phyloP scores from a whole-genome alignment of 2,329 filamentous ascomycete genomes.

The Fusarium goolgardi region DNA sequence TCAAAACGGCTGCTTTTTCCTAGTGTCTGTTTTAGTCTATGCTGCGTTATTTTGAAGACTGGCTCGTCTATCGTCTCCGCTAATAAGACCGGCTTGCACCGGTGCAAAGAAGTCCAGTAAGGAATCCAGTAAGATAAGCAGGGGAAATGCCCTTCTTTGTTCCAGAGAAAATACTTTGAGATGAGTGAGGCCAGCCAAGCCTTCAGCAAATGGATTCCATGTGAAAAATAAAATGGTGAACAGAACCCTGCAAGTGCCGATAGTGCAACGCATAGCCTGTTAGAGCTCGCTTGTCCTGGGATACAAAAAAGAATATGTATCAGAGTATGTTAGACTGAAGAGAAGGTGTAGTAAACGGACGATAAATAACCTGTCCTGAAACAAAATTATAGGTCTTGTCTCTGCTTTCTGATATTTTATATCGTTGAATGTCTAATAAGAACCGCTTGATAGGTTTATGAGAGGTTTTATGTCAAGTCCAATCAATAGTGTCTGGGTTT shows the following conservation, averaged over 20 bases:
- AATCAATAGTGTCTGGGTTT: slow-evolving; percentile 1
- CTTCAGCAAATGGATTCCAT: slow-evolving; percentile 16
- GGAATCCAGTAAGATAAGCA: slow-evolving; percentile 10
- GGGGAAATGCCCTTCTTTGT: slow-evolving; percentile 4
- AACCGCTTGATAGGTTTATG: neutral
- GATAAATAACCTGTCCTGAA: neutral
- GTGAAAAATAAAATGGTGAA: slow-evolving; percentile 29
- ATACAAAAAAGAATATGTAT: neutral
- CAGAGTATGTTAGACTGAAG: neutral
- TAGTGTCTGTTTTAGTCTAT: slow-evolving; percentile 37
- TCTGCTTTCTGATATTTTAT: neutral
- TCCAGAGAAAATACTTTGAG: neutral
- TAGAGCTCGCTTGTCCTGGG: slow-evolving; percentile 9
- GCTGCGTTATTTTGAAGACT: slow-evolving; percentile 43
- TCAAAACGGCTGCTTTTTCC: slow-evolving; percentile 16
- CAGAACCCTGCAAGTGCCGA: slow-evolving; percentile 26
- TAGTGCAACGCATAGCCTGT: neutral
- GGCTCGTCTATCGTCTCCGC: slow-evolving; percentile 16
- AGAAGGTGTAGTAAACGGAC: neutral
- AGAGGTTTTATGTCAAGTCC: slow-evolving; percentile 5
- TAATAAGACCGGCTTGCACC: slow-evolving; percentile 39
- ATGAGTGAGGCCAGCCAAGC: slow-evolving; percentile 8
- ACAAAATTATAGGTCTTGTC: neutral
- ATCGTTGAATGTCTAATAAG: neutral
- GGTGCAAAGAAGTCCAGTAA: slow-evolving; percentile 22